Percentiles rank a stretch among this genome's conserved stretches.
Conservation (phyloP, 2,329 filamentous ascomycete genomes). For the Epichloe coenophiala region DNA sequence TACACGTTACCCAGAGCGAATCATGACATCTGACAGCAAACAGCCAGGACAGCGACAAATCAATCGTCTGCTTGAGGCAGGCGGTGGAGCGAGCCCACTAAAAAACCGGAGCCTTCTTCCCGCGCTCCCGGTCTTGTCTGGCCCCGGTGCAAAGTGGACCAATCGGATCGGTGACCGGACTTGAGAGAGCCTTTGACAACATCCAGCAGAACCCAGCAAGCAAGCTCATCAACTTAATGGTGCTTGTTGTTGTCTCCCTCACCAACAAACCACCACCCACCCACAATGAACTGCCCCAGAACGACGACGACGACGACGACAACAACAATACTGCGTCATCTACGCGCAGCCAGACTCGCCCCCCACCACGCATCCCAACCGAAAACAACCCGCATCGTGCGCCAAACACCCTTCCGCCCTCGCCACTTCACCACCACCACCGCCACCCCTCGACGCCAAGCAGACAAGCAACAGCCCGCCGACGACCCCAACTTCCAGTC, state of each 20-base stretch:
- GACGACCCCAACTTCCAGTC: conserved; percentile 74
- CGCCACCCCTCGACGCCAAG: conserved; percentile 1
- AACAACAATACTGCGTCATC: conserved; percentile 9
- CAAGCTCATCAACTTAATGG: neutral
- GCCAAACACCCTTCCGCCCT: neutral
- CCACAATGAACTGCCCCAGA: neutral
- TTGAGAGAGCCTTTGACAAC: no score
- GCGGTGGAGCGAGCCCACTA: conserved; percentile 5
- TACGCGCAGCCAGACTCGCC: conserved; percentile 8
- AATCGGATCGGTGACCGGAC: no score
- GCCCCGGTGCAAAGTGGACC: no score
- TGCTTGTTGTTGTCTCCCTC: neutral
- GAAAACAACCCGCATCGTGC: neutral
- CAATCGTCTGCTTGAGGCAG: conserved; percentile 5
- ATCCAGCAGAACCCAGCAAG: neutral
- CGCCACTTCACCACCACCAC: neutral
- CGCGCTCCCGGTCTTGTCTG: neutral
- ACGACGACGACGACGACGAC: neutral
- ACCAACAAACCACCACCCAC: neutral
- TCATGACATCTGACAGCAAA: no score
- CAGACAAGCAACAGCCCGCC: conserved; percentile 35
- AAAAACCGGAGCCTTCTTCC: neutral
- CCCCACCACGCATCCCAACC: neutral
- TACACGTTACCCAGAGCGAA: no score
- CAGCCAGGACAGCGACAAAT: neutral